phyloP scores from a whole-genome alignment of 352 stramenopile species.

The Phytophthora cactorum region DNA sequence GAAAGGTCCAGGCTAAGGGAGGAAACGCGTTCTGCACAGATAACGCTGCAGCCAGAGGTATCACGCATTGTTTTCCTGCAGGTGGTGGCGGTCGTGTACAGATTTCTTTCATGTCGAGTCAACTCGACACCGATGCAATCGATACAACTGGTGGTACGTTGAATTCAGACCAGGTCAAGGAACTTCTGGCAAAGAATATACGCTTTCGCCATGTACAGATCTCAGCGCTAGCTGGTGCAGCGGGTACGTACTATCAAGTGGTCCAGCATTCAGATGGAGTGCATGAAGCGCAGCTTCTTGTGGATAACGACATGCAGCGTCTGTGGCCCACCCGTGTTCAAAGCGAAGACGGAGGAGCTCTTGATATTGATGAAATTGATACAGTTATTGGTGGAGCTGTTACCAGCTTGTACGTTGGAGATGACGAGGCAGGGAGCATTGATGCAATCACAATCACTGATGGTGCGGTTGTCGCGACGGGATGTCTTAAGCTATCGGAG shows the following conservation, averaged over 20 bases:
- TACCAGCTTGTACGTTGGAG: conserved; percentile 48
- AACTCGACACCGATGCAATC: conserved; percentile 58
- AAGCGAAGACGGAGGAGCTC: conserved; percentile 24
- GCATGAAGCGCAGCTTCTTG: conserved; percentile 50
- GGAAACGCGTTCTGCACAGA: conserved; percentile 57
- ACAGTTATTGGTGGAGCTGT: conserved; percentile 50
- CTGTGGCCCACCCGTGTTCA: conserved; percentile 37
- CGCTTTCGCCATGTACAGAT: conserved; percentile 48
- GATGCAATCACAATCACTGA: conserved; percentile 51
- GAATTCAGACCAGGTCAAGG: conserved; percentile 17
- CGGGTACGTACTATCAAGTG: conserved; percentile 72
- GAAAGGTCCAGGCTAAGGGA: conserved; percentile 53
- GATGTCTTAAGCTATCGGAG: conserved; percentile 33
- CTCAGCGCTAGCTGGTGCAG: conserved; percentile 52
- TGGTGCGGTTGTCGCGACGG: conserved; percentile 55
- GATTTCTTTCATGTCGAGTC: conserved; percentile 72
- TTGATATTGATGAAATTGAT: conserved; percentile 36
- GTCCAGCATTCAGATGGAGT: conserved; percentile 54
- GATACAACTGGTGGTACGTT: conserved; percentile 63
- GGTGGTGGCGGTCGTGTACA: conserved; percentile 72
- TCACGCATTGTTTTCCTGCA: conserved; percentile 58
- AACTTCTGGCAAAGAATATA: conserved; percentile 34
- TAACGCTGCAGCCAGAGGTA: conserved; percentile 25
- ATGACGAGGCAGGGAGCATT: conserved; percentile 29
- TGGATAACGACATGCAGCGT: conserved; percentile 48